Evolutionary conservation across 352 stramenopile genomes (phyloP).

Genomic region (Phytophthora ramorum): DNA sequence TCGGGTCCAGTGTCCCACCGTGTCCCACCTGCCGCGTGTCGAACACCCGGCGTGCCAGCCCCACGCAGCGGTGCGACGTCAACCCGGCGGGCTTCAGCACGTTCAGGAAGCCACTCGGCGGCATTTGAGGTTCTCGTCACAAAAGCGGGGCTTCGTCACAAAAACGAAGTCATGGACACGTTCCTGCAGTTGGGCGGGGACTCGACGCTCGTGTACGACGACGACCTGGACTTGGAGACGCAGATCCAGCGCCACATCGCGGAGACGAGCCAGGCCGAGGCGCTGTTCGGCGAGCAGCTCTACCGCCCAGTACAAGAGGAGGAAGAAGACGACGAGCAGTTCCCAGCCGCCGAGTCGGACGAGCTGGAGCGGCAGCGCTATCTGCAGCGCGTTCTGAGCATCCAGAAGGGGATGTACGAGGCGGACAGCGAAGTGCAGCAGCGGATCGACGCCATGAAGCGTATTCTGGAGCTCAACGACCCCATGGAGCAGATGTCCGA

Average conservation of each 20-base stretch:
- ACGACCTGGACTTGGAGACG: conserved; percentile 52
- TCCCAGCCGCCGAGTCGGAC: conserved; percentile 10
- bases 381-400: conserved; percentile 39
- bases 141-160: no score
- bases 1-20: conserved; percentile 87
- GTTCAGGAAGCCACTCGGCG: conserved; percentile 72
- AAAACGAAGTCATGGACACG: conserved; percentile 59
- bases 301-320: conserved; percentile 18
- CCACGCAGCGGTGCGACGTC: conserved; percentile 85
- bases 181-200: conserved; percentile 66
- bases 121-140: no score
- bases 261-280: conserved; percentile 20
- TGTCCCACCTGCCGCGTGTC: conserved; percentile 80
- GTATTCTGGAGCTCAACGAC: conserved; percentile 60
- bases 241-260: conserved; percentile 38
- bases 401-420: conserved; percentile 55
- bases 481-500: conserved; percentile 66
- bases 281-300: conserved; percentile 31
- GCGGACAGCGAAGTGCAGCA: conserved; percentile 42
- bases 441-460: conserved; percentile 61
- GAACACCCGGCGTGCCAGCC: conserved; percentile 70
- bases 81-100: conserved; percentile 78
- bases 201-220: conserved; percentile 57
- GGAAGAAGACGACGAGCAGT: conserved; percentile 11
- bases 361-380: conserved; percentile 54